phyloP scores from a whole-genome alignment of 495 filamentous ascomycete genomes.

The Oidiodendron maius region DNA sequence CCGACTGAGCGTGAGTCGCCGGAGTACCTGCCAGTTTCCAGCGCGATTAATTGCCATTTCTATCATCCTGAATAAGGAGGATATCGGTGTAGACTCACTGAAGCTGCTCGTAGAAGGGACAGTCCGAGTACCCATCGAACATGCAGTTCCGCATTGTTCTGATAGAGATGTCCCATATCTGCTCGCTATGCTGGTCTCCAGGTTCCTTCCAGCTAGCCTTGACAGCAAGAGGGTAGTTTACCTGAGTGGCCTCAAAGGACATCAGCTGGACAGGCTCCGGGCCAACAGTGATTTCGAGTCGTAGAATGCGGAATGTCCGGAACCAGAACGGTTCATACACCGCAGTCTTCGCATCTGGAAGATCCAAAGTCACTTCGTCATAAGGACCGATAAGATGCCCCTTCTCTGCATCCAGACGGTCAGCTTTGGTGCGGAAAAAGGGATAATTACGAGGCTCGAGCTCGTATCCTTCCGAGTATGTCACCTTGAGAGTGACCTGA shows the following conservation, averaged over 20 bases:
- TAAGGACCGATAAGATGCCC: conserved; percentile 32
- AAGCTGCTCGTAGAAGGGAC: conserved; percentile 35
- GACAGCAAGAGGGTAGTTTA: conserved; percentile 29
- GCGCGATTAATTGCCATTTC: no score
- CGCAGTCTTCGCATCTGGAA: conserved; percentile 4
- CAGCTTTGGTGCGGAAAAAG: conserved; percentile 31
- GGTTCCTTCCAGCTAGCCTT: conserved; percentile 21
- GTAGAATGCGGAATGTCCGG: conserved; percentile 31
- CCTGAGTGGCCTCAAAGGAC: conserved; percentile 6
- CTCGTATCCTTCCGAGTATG: conserved; percentile 36
- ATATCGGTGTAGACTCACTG: conserved; percentile 25
- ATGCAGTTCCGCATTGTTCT: conserved; percentile 34
- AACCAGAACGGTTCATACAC: conserved; percentile 36
- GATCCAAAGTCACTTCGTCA: conserved; percentile 24
- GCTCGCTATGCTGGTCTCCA: conserved; percentile 19
- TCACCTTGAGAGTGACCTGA: no score
- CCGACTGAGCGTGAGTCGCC: conserved; percentile 27
- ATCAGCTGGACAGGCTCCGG: neutral
- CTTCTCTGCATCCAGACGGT: conserved; percentile 26
- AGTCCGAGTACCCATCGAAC: conserved; percentile 35
- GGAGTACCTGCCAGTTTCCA: no score
- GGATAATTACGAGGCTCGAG: conserved; percentile 33
- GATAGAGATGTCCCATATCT: conserved; percentile 30
- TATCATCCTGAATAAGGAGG: no score
- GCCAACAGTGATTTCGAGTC: conserved; percentile 24